These are phyloP conservation scores for Clitopilus hobsonii DNA, from an alignment of 768 basidiomycete species.

Conservation along the genomic window DNA sequence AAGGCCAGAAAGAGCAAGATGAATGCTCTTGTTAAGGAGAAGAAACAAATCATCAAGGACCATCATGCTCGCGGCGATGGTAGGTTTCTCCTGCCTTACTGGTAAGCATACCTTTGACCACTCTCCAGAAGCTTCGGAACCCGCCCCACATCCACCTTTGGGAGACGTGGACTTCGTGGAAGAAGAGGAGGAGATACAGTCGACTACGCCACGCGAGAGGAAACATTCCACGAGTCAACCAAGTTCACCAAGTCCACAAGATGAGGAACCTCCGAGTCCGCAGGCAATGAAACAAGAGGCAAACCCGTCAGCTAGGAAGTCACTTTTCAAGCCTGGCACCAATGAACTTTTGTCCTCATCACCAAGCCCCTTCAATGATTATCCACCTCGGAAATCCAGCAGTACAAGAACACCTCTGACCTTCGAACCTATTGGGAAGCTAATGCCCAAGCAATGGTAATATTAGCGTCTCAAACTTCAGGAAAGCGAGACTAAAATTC, in stretches of 20 bases:
- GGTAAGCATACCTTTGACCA: not conserved
- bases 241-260: not conserved
- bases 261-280: conserved; percentile 1
- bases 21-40: conserved; percentile 8
- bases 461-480: not conserved
- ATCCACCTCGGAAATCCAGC: not conserved
- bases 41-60: not conserved
- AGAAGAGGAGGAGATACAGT: conserved; percentile 21
- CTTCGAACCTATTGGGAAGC: conserved; percentile 15
- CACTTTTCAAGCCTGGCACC: conserved; percentile 4
- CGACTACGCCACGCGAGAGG: conserved; percentile 10
- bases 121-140: not conserved
- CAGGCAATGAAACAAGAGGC: conserved; percentile 5
- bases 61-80: not conserved
- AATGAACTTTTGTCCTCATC: conserved; percentile 16
- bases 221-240: conserved; percentile 1
- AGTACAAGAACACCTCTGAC: conserved; percentile 17
- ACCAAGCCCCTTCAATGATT: conserved; percentile 14
- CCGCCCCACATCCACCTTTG: conserved; percentile 14
- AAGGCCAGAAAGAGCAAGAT: conserved; percentile 22
- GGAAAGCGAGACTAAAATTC: too few relatives aligned
- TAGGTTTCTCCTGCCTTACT: not conserved
- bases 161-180: conserved; percentile 13
- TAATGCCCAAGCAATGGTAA: conserved; percentile 15
- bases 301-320: conserved; percentile 2